Evolutionary conservation across 176 grass and related monocot species (phyloP), one percentile per base, ranked within the genome.

Genomic region (Ensete ventricosum): DNA sequence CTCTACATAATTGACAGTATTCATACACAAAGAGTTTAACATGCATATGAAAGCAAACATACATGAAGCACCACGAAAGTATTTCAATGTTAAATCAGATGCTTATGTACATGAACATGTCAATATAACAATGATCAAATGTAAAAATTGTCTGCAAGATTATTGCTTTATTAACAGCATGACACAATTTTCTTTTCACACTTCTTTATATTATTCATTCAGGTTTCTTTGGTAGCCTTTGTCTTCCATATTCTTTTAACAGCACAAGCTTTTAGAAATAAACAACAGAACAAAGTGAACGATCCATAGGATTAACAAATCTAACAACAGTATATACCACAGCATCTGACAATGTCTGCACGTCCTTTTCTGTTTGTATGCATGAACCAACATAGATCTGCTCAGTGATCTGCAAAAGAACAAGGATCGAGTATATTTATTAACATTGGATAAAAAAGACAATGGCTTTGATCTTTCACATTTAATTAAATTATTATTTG

Each of bases 341-440:
- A 77, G 71, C 79, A 69, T 91, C 81, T 77, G 94, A 89, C 82
- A 98, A 76, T 72, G 83, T 88, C 73, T 93, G 83, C 82, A 93
- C 94, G 82, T 98, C 90, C 76, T 83, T 93, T 62, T 89, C 86
- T 54, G 88, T 98, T 86, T 98, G 94, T 83, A 98, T 87, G 80
- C 94, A 93, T 81, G 94, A 98, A 49, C 94, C 90, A 76, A 98
- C 90, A 83, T 78, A 98, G 87, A 98, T 98, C 77, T 93, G 85
- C 75, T 98, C 94, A 14, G 90, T 93, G 66, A 98, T 89, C 94
- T 98, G 83, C 76, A 71, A 78, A 62, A 82, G 17, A 77, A 43
- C 55, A 65, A 14, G 48, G 78, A 53, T 73, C 24, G 2, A 78
- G 25, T 65, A 57, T 0, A 17, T 55, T 55, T 17, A 22, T 59